Conservation (phyloP, 2,329 filamentous ascomycete genomes). For the Pseudogymnoascus sp. region DNA sequence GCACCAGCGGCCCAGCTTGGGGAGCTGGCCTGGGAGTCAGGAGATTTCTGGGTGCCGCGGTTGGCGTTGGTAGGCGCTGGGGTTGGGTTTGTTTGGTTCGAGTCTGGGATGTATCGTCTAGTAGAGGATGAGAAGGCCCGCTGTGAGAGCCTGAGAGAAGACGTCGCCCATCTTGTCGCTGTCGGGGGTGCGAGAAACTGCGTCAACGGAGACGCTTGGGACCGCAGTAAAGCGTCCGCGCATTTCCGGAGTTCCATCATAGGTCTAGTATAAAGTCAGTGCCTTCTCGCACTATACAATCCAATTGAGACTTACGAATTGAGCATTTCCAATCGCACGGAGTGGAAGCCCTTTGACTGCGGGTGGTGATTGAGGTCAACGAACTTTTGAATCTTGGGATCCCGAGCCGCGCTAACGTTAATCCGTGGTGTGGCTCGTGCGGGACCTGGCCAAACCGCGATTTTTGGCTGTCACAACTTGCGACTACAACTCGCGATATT, state of each 20-base stretch:
- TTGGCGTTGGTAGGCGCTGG: neutral
- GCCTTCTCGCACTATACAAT: neutral
- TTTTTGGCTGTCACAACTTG: neutral
- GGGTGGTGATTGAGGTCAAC: neutral
- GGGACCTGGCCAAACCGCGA: neutral
- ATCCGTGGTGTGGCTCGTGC: slow-evolving; percentile 5
- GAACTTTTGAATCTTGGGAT: slow-evolving; percentile 8
- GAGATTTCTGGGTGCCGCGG: neutral
- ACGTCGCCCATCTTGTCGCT: slow-evolving; percentile 15
- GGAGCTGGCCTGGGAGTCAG: neutral
- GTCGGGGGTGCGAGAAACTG: slow-evolving; percentile 22
- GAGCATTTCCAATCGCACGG: slow-evolving; percentile 7
- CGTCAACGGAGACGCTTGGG: slow-evolving; percentile 21
- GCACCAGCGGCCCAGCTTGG: neutral
- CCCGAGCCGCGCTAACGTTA: slow-evolving; percentile 1
- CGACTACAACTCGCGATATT: neutral
- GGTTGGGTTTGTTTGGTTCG: neutral
- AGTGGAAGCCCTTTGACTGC: slow-evolving; percentile 6
- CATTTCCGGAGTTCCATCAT: slow-evolving; percentile 29
- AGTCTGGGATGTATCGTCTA: neutral
- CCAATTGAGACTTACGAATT: slow-evolving; percentile 6
- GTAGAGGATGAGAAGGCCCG: slow-evolving; percentile 7
- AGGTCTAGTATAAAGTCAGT: slow-evolving; percentile 1
- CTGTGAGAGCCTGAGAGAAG: neutral
- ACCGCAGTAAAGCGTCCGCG: slow-evolving; percentile 25